Evolutionary conservation across 352 stramenopile genomes (phyloP).

Genomic region (Globisporangium yorkense): DNA sequence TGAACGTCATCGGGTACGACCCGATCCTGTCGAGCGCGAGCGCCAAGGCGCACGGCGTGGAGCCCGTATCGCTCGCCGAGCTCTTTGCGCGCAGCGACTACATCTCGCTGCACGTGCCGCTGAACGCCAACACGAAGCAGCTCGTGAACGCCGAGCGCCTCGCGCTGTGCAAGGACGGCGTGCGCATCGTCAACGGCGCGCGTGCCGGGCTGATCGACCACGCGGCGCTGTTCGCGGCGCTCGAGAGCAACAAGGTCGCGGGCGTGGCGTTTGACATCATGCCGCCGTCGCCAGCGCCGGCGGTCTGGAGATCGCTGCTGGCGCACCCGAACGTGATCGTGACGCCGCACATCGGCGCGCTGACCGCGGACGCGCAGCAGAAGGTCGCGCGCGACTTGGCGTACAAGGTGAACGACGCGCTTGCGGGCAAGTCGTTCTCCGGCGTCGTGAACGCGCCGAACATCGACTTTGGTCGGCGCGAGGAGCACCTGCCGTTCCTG

Average conservation of each 20-base stretch:
- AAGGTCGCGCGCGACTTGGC: conserved; percentile 89
- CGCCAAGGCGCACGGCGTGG: conserved; percentile 70
- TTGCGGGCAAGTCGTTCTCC: conserved; percentile 89
- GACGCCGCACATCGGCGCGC: conserved; percentile 93
- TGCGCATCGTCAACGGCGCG: conserved; percentile 93
- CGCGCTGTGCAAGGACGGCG: conserved; percentile 87
- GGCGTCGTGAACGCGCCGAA: conserved; percentile 95
- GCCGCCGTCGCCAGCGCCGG: conserved; percentile 32
- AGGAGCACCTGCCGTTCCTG: conserved; percentile 81
- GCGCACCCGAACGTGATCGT: conserved; percentile 89
- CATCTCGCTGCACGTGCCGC: conserved; percentile 95
- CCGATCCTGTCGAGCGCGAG: conserved; percentile 87
- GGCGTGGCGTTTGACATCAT: conserved; percentile 75
- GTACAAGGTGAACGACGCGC: conserved; percentile 89
- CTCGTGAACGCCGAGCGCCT: conserved; percentile 84
- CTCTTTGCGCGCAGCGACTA: conserved; percentile 92
- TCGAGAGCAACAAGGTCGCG: conserved; percentile 78
- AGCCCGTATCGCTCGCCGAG: conserved; percentile 79
- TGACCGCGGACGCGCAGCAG: conserved; percentile 92
- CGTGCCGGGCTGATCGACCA: conserved; percentile 93
- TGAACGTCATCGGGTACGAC: conserved; percentile 93
- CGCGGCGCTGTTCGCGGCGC: conserved; percentile 80
- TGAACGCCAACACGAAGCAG: conserved; percentile 92
- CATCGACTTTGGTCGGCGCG: conserved; percentile 81
- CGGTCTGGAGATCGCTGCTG: conserved; percentile 73